Conservation (phyloP, 768 basidiomycete species). For the Auricularia cornea region DNA sequence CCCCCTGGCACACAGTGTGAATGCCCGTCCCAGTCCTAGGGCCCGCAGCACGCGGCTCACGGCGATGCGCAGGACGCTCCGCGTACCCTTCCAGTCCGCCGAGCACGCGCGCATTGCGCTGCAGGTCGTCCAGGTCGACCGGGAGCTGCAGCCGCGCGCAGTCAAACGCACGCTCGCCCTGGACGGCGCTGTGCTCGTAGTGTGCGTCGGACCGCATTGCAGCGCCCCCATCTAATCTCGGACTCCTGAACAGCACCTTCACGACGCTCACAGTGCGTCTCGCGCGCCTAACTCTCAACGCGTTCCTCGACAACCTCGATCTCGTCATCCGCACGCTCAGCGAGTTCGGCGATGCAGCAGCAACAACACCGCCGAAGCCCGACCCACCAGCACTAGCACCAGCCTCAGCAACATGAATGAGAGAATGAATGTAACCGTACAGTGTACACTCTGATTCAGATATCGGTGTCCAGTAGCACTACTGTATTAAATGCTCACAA, state of each 20-base stretch:
- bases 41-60: background rate
- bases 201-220: conserved; percentile 41
- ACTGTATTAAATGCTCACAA: too few species aligned
- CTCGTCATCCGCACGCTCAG: conserved; percentile 74
- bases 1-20: conserved; percentile 51
- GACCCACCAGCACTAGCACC: too few species aligned
- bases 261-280: conserved; percentile 74
- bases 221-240: background rate
- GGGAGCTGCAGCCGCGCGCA: conserved; percentile 71
- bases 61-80: conserved; percentile 43
- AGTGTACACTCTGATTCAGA: too few species aligned
- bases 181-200: conserved; percentile 60
- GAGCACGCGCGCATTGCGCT: conserved; percentile 77
- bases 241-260: conserved; percentile 43
- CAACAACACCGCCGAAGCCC: background rate
- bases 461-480: background rate
- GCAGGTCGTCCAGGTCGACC: conserved; percentile 79
- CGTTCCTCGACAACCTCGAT: conserved; percentile 84
- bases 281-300: conserved; percentile 76
- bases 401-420: too few species aligned
- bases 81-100: conserved; percentile 66
- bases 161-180: conserved; percentile 66
- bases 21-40: conserved; percentile 9
- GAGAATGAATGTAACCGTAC: too few species aligned
- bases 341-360: conserved; percentile 68